Evolutionary conservation across 768 basidiomycete species (phyloP), one percentile per base, ranked within the genome.

Genomic region (Clavulina sp.): DNA sequence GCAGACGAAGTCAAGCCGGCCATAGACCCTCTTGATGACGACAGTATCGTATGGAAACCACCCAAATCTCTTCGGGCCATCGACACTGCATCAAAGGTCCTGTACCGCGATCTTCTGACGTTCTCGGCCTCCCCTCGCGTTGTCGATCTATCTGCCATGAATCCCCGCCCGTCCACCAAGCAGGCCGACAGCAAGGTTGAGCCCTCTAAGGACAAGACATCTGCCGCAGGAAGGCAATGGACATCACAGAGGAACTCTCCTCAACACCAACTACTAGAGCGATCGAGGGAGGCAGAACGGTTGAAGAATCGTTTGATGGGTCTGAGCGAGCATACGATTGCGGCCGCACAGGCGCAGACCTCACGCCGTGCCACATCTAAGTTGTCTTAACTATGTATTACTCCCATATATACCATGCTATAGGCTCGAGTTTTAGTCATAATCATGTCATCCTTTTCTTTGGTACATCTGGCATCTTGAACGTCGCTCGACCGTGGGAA

Each of bases 61-160:
- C 72, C 18, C 26, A 70, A 64, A 3, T 78, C 77, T 2, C 61
- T 85, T 16, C 77, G 77, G 34, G 73, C 82, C 0, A 70, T 96
- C 41, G 69, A 79, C 1, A 82, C 79, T 0, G 87, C 95, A 63
- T 83, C 84, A 1, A 93, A 85, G 64, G 63, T 81, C 38, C 70
- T 99, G 19, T 91, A 86, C 60, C 76, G 83, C n/a, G 85, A 93
- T 56, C 83, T 96, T 5, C 80, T 92, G 59, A 73, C 74, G 57
- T 86, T 84, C 64, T 85, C 89, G 1, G 78, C 88, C 0, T 77
- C 79, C 2, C 82, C 86, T 0, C 73, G 76, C 4, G 80, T 99
- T 28, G 84, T 99, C 33, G 92, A 97, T 63, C 69, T 99, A 24
- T 79, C 83, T 0, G 57, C 31, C n/a, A 32, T 61, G 33, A 60